These are phyloP conservation scores for Carex littledalei DNA, from an alignment of 176 grass and related monocot species.

Conservation along the genomic window DNA sequence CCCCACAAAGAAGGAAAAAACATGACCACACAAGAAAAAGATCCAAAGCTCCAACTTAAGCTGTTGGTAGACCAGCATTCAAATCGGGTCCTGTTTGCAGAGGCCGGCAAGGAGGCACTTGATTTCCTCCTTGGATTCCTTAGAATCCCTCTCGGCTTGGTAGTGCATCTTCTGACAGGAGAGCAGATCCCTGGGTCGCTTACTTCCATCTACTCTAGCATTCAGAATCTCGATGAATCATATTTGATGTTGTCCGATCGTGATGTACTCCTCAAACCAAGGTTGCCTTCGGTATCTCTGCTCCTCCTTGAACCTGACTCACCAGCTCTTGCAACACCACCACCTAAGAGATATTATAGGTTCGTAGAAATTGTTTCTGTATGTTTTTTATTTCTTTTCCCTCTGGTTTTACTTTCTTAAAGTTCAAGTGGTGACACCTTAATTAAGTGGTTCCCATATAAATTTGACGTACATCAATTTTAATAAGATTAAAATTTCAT, in stretches of 20 bases:
- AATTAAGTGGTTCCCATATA: not conserved
- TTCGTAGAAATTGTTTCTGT: not conserved
- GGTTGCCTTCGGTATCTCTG: slow-evolving; percentile 18
- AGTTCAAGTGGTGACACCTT: not conserved
- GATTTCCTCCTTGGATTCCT: slow-evolving; percentile 77
- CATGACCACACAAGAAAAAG: slow-evolving; percentile 15
- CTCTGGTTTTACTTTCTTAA: not conserved
- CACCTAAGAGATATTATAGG: slow-evolving; percentile 16
- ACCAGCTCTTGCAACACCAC: not conserved
- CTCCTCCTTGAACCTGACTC: slow-evolving; percentile 6
- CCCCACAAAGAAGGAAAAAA: not conserved
- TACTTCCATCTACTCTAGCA: slow-evolving; percentile 34
- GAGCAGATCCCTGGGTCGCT: not conserved
- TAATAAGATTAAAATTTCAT: not conserved
- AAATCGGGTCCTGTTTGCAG: slow-evolving; percentile 47
- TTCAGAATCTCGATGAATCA: slow-evolving; percentile 30
- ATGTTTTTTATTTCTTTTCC: not conserved
- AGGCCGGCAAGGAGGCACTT: slow-evolving; percentile 55
- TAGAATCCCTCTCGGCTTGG: slow-evolving; percentile 44
- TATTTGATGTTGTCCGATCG: slow-evolving; percentile 33
- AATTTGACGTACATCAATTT: not conserved
- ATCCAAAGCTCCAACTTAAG: slow-evolving; percentile 44
- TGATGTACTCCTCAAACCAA: slow-evolving; percentile 35
- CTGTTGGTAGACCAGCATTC: slow-evolving; percentile 57
- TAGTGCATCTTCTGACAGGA: slow-evolving; percentile 29